Percentiles rank a stretch among this genome's conserved stretches.
Conservation (phyloP, 305 asterid species). For the Caryopteris hybrid region DNA sequence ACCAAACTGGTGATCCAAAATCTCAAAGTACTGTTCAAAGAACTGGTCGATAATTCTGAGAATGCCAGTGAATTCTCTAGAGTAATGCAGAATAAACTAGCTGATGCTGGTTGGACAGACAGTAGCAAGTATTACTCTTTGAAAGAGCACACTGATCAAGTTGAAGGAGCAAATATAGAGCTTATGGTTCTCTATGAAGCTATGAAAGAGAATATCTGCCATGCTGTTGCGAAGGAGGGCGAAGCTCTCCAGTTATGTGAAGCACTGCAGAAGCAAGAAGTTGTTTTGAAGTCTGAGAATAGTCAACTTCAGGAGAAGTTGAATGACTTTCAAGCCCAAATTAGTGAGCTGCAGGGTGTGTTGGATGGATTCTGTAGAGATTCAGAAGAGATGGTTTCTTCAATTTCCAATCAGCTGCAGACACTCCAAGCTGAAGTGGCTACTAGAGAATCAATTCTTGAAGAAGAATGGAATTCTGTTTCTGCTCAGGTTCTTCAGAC, state of each 20-base stretch:
- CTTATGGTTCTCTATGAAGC: constrained; percentile 71
- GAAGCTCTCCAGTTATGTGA: constrained; percentile 51
- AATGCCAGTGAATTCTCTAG: constrained; percentile 44
- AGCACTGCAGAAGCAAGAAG: constrained; percentile 50
- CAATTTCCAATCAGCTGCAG: constrained; percentile 53
- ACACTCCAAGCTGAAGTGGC: constrained; percentile 50
- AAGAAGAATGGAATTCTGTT: constrained; percentile 59
- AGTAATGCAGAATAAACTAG: constrained; percentile 39
- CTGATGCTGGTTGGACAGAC: constrained; percentile 35
- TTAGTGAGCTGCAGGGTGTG: constrained; percentile 47
- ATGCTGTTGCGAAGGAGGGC: constrained; percentile 41
- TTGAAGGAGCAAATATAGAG: constrained; percentile 66
- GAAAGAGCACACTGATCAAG: constrained; percentile 47
- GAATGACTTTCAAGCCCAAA: constrained; percentile 36
- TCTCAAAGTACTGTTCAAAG: constrained; percentile 45
- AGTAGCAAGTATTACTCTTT: constrained; percentile 35
- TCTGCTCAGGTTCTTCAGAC: constrained; percentile 49
- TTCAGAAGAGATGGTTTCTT: constrained; percentile 48
- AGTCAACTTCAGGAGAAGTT: constrained; percentile 49
- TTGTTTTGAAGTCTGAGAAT: constrained; percentile 53
- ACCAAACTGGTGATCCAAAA: constrained; percentile 37
- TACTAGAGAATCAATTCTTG: constrained; percentile 47
- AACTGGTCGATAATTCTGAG: constrained; percentile 45
- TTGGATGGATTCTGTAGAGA: constrained; percentile 51
- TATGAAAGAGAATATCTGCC: constrained; percentile 38